Evolutionary conservation across 2,329 filamentous ascomycete genomes (phyloP), one percentile per base, ranked within the genome.

Genomic region (Clarireedia paspali): DNA sequence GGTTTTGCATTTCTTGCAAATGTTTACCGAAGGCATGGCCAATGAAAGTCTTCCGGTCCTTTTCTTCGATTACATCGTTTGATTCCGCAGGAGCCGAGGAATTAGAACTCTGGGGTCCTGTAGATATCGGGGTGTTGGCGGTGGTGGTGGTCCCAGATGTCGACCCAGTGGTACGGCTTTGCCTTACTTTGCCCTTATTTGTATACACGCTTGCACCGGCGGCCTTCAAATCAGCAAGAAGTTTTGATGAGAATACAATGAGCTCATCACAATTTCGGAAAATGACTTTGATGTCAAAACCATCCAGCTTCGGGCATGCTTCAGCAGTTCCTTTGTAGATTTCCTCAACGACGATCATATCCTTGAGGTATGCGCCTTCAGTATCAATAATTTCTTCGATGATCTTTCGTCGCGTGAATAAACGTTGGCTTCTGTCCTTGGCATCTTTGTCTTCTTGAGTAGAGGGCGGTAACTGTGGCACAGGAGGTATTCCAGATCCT

Each of bases 341-440:
- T 67, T 97, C 91, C 67, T 95, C 90, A 2, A 96, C 87, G 53
- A 99, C 92, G 69, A 91, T 96, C 89, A 99, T 92, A 70, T 99
- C 94, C 61, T 90, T 84, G 56, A 95, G 85, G 71, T 95, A 97
- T 5, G 87, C 85, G 48, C 90, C 85, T 69, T 99, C 94, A 0
- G 94, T 99, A 66, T 96, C 91, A 47, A 96, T 81, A 39, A 99
- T 76, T 71, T 99, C 94, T 67, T 92, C 91, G 65, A 97, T 87
- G 48, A 95, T 84, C 68, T 95, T 84, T 54, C 87, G 83, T 20
- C 94, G 87, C 68, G 92, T 88, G 50, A 82, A 82, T 7, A 97
- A 75, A n/a, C 88, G 83, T 58, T 87, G 85, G 58, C 80, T 80
- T 61, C 87, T 82, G 59, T 84, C 78, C 30, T 74, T 74, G 6